Evolutionary conservation across 2,329 filamentous ascomycete species (phyloP).

Genomic region (Calonectria honghensis): DNA sequence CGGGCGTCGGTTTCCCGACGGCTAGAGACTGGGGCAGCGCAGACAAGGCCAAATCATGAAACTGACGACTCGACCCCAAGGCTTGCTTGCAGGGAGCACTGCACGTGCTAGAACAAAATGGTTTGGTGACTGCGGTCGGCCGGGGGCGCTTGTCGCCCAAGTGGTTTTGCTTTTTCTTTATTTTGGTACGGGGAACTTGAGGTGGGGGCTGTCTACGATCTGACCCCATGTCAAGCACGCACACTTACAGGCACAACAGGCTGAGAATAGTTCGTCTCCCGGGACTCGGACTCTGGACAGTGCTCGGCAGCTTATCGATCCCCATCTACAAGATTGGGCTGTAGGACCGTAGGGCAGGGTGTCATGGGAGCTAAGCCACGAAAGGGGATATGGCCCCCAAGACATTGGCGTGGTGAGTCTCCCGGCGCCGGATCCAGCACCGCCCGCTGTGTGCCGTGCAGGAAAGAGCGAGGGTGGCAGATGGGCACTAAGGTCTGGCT

Average conservation of each 20-base stretch:
- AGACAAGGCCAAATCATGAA: constrained; percentile 8
- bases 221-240: neutral
- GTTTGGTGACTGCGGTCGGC: neutral
- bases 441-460: constrained; percentile 21
- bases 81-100: constrained; percentile 6
- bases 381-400: neutral
- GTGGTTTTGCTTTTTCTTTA: neutral
- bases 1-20: neutral
- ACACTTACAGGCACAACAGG: neutral
- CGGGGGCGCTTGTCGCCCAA: neutral
- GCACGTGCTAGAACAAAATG: constrained; percentile 11
- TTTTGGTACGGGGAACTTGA: neutral
- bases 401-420: constrained; percentile 18
- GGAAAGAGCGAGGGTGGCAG: neutral
- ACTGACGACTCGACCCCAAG: constrained; percentile 3
- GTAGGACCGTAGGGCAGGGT: neutral
- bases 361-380: neutral
- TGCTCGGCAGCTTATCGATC: constrained; percentile 11
- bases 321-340: neutral
- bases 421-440: constrained; percentile 17
- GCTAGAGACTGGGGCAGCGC: neutral
- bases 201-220: constrained; percentile 1
- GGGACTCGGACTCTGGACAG: neutral
- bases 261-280: neutral
- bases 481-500: neutral